These are phyloP conservation scores for Cystofilobasidium bisporidii DNA, from an alignment of 768 basidiomycete species.

Conservation along the genomic window DNA sequence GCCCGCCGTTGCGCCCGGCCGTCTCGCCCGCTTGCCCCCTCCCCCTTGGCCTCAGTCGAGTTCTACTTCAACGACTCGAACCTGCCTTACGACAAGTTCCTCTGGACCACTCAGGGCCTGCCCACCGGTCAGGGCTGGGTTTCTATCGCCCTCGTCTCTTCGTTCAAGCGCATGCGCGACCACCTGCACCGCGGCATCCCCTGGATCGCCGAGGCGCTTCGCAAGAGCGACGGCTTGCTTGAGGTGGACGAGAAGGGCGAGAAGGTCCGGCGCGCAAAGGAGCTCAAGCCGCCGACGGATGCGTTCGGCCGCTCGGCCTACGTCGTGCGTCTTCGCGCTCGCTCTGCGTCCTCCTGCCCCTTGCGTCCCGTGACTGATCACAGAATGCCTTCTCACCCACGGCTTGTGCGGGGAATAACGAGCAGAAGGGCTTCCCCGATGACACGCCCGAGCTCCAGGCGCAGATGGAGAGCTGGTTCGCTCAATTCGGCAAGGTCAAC, in stretches of 20 bases:
- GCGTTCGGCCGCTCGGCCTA: slow-evolving; percentile 78
- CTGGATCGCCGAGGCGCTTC: slow-evolving; percentile 64
- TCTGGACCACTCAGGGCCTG: slow-evolving; percentile 63
- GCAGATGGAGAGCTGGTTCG: slow-evolving; percentile 69
- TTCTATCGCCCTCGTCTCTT: slow-evolving; percentile 70
- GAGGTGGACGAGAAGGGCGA: slow-evolving; percentile 65
- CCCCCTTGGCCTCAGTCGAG: slow-evolving; percentile 54
- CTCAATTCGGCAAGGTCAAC: slow-evolving; percentile 62
- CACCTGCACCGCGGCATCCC: slow-evolving; percentile 52
- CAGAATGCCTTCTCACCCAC: too few relatives aligned
- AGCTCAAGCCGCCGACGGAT: slow-evolving; percentile 64
- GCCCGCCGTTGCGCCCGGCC: neutral
- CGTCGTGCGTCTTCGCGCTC: slow-evolving; percentile 64
- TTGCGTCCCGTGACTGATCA: slow-evolving; percentile 5
- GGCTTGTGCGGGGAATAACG: neutral
- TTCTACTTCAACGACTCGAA: slow-evolving; percentile 98
- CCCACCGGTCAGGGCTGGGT: slow-evolving; percentile 57
- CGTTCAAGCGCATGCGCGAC: slow-evolving; percentile 91
- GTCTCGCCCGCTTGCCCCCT: neutral
- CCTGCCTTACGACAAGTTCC: slow-evolving; percentile 72
- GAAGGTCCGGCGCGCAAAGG: slow-evolving; percentile 64
- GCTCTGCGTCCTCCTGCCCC: neutral
- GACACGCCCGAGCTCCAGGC: slow-evolving; percentile 50
- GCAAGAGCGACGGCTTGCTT: slow-evolving; percentile 46
- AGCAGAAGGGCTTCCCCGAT: slow-evolving; percentile 59